phyloP scores from a whole-genome alignment of 164 flowering plant genomes.

The Annona cherimola region DNA sequence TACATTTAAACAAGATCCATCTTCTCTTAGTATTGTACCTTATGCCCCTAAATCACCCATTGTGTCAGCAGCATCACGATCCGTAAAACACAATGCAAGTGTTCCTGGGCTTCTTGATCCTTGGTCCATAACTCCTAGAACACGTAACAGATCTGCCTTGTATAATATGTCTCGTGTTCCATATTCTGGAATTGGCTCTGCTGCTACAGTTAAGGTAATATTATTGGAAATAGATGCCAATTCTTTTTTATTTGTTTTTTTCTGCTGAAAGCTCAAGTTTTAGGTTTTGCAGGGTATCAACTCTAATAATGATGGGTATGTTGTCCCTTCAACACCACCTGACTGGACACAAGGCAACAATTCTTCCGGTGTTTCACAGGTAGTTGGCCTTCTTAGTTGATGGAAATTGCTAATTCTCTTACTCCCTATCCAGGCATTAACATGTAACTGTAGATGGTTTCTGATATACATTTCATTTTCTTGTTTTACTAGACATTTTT shows the following conservation, averaged over 20 bases:
- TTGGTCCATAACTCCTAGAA: conserved; percentile 48
- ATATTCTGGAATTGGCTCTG: conserved; percentile 38
- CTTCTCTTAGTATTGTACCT: background rate
- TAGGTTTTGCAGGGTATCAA: conserved; percentile 31
- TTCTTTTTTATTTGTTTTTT: background rate
- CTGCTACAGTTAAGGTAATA: background rate
- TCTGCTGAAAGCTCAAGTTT: background rate
- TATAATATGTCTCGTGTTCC: conserved; percentile 83
- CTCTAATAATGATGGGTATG: conserved; percentile 23
- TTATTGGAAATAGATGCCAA: background rate
- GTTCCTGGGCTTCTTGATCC: conserved; percentile 31
- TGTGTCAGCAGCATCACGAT: conserved; percentile 31
- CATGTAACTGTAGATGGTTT: background rate
- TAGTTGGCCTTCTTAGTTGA: conserved; percentile 14
- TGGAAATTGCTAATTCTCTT: background rate
- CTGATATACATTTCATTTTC: background rate
- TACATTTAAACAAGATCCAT: conserved; percentile 24
- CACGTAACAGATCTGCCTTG: conserved; percentile 76
- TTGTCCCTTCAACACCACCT: conserved; percentile 34
- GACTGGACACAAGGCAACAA: conserved; percentile 30
- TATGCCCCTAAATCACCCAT: conserved; percentile 26
- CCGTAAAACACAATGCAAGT: conserved; percentile 19
- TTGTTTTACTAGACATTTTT: no score
- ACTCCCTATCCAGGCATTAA: background rate
- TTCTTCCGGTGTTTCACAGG: conserved; percentile 39